Evolutionary conservation across 257 asterid species (phyloP).

Genomic region (Plantago ovata): DNA sequence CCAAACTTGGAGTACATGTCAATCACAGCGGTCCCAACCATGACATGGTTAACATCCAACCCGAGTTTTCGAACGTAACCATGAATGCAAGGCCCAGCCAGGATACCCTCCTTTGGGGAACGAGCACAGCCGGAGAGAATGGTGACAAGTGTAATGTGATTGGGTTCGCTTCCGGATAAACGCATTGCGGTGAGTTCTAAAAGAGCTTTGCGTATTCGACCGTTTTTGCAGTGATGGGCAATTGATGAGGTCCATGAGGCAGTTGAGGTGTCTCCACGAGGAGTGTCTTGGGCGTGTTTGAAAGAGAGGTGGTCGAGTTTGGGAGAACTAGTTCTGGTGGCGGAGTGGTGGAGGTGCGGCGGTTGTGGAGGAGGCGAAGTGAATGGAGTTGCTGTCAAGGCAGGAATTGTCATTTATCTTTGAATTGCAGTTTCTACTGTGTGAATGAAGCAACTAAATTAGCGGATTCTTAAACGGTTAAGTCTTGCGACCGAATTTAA

Average conservation of each 20-base stretch:
- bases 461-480: no score
- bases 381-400: not conserved
- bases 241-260: conserved; percentile 80
- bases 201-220: conserved; percentile 48
- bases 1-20: conserved; percentile 70
- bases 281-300: not conserved
- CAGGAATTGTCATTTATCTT: not conserved
- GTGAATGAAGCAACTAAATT: no score
- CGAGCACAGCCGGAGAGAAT: conserved; percentile 69
- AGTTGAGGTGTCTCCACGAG: conserved; percentile 22
- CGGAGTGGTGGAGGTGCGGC: not conserved
- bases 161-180: conserved; percentile 47
- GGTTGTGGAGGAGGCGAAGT: no score
- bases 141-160: conserved; percentile 52
- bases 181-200: conserved; percentile 53
- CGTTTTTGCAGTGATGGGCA: conserved; percentile 55
- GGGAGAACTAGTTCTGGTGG: not conserved
- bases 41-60: conserved; percentile 44
- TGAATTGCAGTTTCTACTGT: not conserved
- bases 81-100: conserved; percentile 47
- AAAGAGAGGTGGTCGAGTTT: not conserved
- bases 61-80: conserved; percentile 60
- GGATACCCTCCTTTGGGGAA: conserved; percentile 40
- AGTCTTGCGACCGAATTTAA: no score
- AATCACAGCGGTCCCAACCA: conserved; percentile 64